A percentile compares a stretch with the other conserved stretches of the same genome.
Conservation (phyloP, 2,329 filamentous ascomycete species). For the Alternaria solani region DNA sequence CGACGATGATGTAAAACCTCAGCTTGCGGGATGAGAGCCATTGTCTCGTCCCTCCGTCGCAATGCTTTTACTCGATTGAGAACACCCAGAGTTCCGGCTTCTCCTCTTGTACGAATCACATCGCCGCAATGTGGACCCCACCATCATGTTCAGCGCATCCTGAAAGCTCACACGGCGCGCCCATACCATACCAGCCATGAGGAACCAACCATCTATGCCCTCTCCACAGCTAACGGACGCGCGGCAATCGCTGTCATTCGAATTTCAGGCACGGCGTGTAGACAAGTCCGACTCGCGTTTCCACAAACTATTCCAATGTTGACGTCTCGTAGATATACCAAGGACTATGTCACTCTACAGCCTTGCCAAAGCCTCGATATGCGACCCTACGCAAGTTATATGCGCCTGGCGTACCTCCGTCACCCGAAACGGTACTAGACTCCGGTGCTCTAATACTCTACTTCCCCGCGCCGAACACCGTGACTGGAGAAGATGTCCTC, state of each 20-base stretch:
- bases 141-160: slow-evolving; percentile 14
- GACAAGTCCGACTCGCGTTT: slow-evolving; percentile 59
- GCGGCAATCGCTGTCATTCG: slow-evolving; percentile 92
- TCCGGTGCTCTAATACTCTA: slow-evolving; percentile 81
- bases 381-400: slow-evolving; percentile 80
- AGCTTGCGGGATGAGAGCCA: slow-evolving; percentile 47
- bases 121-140: slow-evolving; percentile 7
- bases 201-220: slow-evolving; percentile 80
- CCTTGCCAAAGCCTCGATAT: slow-evolving; percentile 65
- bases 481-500: slow-evolving; percentile 90
- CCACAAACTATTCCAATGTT: neutral
- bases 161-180: slow-evolving; percentile 25
- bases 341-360: slow-evolving; percentile 64
- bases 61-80: slow-evolving; percentile 3
- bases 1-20: slow-evolving; percentile 25
- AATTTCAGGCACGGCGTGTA: slow-evolving; percentile 80
- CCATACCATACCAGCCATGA: slow-evolving; percentile 24
- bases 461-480: slow-evolving; percentile 81
- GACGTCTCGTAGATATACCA: slow-evolving; percentile 67
- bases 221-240: slow-evolving; percentile 84
- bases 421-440: slow-evolving; percentile 67
- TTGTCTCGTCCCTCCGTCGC: slow-evolving; percentile 27
- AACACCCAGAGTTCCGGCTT: neutral
- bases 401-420: slow-evolving; percentile 58
- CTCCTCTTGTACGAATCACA: neutral